Evolutionary conservation across 163 green algal species (phyloP).

Genomic region (Volvox carteri): DNA sequence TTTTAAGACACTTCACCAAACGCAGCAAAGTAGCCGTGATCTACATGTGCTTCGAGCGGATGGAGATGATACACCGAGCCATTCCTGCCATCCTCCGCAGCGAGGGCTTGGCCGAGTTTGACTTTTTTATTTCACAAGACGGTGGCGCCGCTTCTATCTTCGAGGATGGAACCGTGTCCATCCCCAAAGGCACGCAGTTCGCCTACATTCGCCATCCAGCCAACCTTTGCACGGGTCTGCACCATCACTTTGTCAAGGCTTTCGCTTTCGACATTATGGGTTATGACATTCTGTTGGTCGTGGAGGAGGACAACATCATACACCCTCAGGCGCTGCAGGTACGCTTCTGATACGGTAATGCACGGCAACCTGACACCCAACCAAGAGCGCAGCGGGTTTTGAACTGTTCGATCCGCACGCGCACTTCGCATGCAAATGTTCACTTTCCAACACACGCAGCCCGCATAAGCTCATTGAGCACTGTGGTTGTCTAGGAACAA

Average conservation of each 20-base stretch:
- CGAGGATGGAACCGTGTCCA: neutral
- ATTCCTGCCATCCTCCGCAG: neutral
- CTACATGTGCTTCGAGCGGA: slow-evolving; percentile 26
- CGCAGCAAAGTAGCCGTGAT: slow-evolving; percentile 12
- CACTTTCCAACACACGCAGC: no score
- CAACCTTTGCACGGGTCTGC: neutral
- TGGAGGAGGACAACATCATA: slow-evolving; percentile 28
- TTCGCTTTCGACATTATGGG: slow-evolving; percentile 22
- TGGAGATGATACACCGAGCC: neutral
- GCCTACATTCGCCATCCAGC: slow-evolving; percentile 3
- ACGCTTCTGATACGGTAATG: no score
- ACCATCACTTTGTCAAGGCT: slow-evolving; percentile 30
- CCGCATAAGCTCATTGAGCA: no score
- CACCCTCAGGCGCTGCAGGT: slow-evolving; percentile 32
- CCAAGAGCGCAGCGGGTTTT: no score
- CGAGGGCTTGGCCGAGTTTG: neutral
- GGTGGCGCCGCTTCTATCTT: neutral
- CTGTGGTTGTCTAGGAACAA: no score
- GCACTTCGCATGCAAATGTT: no score
- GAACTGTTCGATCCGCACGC: no score
- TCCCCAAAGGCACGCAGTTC: neutral
- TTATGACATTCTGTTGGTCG: slow-evolving; percentile 1
- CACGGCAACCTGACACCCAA: no score
- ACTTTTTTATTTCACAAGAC: slow-evolving; percentile 26
- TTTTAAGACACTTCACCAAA: neutral